These are phyloP conservation scores for Spirogloea muscicola DNA, from an alignment of 139 green algal species.

Conservation along the genomic window DNA sequence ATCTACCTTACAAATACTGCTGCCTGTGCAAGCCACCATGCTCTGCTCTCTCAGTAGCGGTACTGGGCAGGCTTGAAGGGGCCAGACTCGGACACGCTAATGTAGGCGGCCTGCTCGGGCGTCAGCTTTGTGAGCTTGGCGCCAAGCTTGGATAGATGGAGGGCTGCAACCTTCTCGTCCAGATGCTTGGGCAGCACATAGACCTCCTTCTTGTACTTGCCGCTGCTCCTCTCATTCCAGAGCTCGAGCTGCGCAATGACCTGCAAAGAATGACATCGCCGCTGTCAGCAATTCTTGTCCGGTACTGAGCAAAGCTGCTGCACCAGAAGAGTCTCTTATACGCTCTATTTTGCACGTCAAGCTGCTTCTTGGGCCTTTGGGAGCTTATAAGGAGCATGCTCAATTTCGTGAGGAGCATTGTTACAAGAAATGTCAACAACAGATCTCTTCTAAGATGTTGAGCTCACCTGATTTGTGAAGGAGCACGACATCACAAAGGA, in stretches of 20 bases:
- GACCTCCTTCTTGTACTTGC: conserved; percentile 97
- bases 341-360: no score
- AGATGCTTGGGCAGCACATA: conserved; percentile 99
- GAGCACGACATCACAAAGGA: conserved; percentile 95
- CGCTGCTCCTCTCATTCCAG: conserved; percentile 88
- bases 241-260: conserved; percentile 99
- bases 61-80: conserved; percentile 96
- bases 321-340: no score
- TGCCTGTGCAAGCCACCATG: no score
- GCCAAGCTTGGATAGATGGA: conserved; percentile 93
- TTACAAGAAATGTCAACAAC: no score
- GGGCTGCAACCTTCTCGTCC: conserved; percentile 93
- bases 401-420: no score
- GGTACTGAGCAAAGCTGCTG: neutral
- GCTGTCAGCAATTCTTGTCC: neutral
- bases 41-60: conserved; percentile 92
- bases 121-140: conserved; percentile 90
- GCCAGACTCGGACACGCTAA: conserved; percentile 84
- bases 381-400: no score
- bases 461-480: conserved; percentile 93
- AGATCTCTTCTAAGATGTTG: no score
- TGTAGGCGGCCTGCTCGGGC: conserved; percentile 88
- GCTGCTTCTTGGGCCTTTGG: no score
- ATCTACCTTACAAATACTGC: no score
- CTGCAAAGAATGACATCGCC: conserved; percentile 33